Evolutionary conservation across 352 stramenopile species (phyloP), one percentile per base, ranked within the genome.

Genomic region (Plasmopara halstedii): DNA sequence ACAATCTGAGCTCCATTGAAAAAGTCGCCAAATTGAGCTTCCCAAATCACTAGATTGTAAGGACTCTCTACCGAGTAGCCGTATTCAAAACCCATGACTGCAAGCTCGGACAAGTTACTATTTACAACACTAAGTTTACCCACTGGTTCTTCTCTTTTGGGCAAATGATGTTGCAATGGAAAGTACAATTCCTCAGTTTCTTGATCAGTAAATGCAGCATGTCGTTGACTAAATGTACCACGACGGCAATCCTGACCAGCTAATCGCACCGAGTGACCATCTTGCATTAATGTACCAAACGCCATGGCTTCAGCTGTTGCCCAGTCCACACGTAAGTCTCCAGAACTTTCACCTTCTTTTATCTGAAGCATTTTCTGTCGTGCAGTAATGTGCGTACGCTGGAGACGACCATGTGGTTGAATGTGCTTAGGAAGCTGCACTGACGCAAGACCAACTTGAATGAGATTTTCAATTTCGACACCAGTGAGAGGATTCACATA

Each of bases 21-120:
- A 39, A 95, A 96, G 57, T 96, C 85, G 10, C 85, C 85, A 42
- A 96, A 96, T 50, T 96, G 85, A 7, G 85, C 85, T 39, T 96
- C 85, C 85, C 85, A 96, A n/a, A 95, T 70, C 33, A 88, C 70
- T 15, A 96, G 51, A 53, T 83, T 86, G 19, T 65, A 44, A 4
- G 82, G 80, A 46, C 83, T 77, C 46, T 95, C 83, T 50, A 86
- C 83, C 22, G 76, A 92, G 63, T 96, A 96, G 13, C 85, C 85
- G 45, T 93, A 92, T 56, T 96, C 85, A 38, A 89, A 96, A 0
- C 54, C 85, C 71, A 96, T 88, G 46, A 94, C 85, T 10, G 74
- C 85, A 38, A 94, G 64, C 46, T 96, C 85, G 10, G 78, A 91
- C 27, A 95, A 38, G 58, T 90, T 83, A 42, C 76, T 89, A 64